Evolutionary conservation across 1,284 basidiomycete genomes (phyloP), one percentile per base, ranked within the genome.

Genomic region (Malassezia dermatis): DNA sequence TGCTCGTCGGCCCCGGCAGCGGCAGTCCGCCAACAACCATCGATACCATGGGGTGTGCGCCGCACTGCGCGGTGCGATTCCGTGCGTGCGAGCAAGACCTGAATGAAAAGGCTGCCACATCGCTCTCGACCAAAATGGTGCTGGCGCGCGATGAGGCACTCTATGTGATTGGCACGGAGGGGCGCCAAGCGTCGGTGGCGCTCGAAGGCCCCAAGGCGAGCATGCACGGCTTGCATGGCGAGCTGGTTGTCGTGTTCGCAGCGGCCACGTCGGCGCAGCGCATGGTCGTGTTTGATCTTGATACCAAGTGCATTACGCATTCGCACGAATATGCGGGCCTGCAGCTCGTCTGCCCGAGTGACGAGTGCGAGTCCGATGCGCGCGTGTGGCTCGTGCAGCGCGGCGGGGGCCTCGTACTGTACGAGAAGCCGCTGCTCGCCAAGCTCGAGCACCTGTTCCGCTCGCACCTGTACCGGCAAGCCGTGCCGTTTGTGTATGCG

Each of bases 81-180:
- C 61, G 15, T 2, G 48, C 43, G 24, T 30, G 17, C n/a, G 48
- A 12, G 30, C 62, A 42, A 23, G 39, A 55, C 6, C 23, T 47
- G 11, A 26, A 13, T 1, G 30, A 51, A 4, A 37, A 24, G 15
- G 24, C 28, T 47, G 45, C 4, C 1, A 1, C 23, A 23, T 17
- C 30, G 8, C 47, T 47, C 12, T 0, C 43, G 13, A 35, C 48
- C 28, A 48, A 49, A 23, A 26, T 96, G 65, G 81, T 93, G 11
- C 81, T 96, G 2, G 93, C 90, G 0, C 78, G 87, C 51, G 88
- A 94, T 49, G 93, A 96, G 65, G 91, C 90, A 1, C 84, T 96
- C 37, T 94, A 93, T 66, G 79, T 88, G 8, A 89, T 88, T 69
- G 84, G 85, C 0, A 81, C 82, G 0, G 87, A 91, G 21, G 89